Conservation (phyloP, 108 stramenopile genomes). For the Discostella pseudostelligera region DNA sequence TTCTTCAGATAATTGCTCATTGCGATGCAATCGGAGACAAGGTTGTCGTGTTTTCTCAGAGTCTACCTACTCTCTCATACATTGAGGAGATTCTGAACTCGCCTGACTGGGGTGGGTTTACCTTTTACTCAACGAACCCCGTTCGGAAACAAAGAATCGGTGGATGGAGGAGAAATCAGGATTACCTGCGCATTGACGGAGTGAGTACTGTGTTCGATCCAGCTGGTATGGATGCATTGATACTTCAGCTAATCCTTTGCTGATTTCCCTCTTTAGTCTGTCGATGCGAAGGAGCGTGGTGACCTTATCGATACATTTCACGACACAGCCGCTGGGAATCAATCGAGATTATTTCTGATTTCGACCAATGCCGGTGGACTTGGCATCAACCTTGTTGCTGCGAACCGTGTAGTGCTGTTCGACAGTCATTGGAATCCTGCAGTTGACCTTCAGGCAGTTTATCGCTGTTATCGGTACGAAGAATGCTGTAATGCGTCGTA, state of each 20-base stretch:
- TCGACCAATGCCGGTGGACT: slow-evolving; percentile 61
- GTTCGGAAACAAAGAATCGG: slow-evolving; percentile 40
- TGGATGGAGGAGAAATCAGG: slow-evolving; percentile 54
- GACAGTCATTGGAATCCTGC: slow-evolving; percentile 73
- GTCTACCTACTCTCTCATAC: slow-evolving; percentile 64
- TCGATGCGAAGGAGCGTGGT: slow-evolving; percentile 57
- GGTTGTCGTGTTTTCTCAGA: slow-evolving; percentile 72
- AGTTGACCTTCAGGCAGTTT: slow-evolving; percentile 60
- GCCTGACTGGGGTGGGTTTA: slow-evolving; percentile 53
- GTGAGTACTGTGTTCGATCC: not conserved
- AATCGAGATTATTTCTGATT: slow-evolving; percentile 44
- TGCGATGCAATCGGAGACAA: slow-evolving; percentile 58
- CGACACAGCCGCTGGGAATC: slow-evolving; percentile 24
- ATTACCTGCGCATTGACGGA: slow-evolving; percentile 81
- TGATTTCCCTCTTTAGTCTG: slow-evolving; percentile 4
- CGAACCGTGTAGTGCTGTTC: slow-evolving; percentile 62
- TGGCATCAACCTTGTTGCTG: slow-evolving; percentile 53
- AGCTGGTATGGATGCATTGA: not conserved
- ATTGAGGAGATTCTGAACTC: slow-evolving; percentile 53
- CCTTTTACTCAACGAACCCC: slow-evolving; percentile 22
- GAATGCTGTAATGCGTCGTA: not conserved
- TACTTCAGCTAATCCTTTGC: not conserved
- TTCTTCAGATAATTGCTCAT: slow-evolving; percentile 67
- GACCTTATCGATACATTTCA: slow-evolving; percentile 53
- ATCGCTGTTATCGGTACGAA: slow-evolving; percentile 68